Percentiles rank a stretch among this genome's conserved stretches.
Evolutionary conservation across 345 rosid genomes (phyloP).

Genomic region (Pistacia integerrima): DNA sequence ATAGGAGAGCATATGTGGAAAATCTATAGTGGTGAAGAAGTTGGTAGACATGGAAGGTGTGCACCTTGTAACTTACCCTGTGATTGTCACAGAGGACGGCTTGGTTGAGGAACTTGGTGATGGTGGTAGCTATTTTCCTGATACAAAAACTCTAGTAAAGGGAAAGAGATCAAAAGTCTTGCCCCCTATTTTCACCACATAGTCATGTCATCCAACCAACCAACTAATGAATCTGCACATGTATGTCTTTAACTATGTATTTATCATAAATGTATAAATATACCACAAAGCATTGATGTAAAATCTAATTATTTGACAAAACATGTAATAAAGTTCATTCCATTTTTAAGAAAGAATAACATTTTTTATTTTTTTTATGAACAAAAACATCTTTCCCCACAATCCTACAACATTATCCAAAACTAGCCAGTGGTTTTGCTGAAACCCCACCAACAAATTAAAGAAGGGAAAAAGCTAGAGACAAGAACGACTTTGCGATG

Average conservation of each 20-base stretch:
- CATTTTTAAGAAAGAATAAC: no score
- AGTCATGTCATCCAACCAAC: background rate
- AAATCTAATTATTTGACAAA: no score
- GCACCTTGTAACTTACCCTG: conserved; percentile 72
- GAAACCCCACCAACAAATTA: background rate
- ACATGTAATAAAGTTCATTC: no score
- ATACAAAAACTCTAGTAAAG: conserved; percentile 66
- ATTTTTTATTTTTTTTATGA: no score
- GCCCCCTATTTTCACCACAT: conserved; percentile 70
- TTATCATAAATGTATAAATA: no score
- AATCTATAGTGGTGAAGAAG: conserved; percentile 61
- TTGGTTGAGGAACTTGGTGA: conserved; percentile 46
- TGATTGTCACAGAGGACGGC: conserved; percentile 58
- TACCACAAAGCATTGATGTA: no score
- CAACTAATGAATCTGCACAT: no score
- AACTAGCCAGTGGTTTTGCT: no score
- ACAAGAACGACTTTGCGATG: background rate
- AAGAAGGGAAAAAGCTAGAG: background rate
- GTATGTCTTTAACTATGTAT: background rate
- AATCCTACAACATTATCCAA: no score
- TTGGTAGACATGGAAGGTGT: conserved; percentile 75
- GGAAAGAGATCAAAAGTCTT: conserved; percentile 72
- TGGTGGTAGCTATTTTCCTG: conserved; percentile 60
- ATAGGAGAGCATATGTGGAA: conserved; percentile 76
- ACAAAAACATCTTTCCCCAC: no score